Conservation (phyloP, 495 filamentous ascomycete genomes). For the Staphylotrichum tortipilum region DNA sequence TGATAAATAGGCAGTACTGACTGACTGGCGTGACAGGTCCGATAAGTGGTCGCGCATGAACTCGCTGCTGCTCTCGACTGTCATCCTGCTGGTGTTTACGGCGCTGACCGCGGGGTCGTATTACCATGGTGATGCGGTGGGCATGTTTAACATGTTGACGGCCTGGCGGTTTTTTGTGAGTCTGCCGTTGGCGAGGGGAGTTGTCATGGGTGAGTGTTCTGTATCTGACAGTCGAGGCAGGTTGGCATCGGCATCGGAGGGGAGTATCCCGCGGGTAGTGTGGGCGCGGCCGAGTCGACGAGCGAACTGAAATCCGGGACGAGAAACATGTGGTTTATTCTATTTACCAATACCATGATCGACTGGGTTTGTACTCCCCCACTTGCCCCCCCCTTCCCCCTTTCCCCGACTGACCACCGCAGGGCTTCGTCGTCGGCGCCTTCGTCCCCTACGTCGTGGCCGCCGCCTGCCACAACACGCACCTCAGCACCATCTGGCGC, state of each 20-base stretch:
- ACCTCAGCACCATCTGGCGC: slow-evolving; percentile 67
- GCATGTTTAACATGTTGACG: slow-evolving; percentile 72
- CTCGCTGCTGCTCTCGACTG: slow-evolving; percentile 69
- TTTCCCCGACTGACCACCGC: neutral
- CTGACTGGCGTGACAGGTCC: slow-evolving; percentile 25
- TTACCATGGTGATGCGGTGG: slow-evolving; percentile 53
- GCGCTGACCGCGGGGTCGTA: slow-evolving; percentile 72
- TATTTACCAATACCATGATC: slow-evolving; percentile 88
- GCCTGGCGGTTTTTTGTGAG: slow-evolving; percentile 79
- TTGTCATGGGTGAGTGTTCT: no score
- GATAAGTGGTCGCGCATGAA: slow-evolving; percentile 80
- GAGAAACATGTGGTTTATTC: slow-evolving; percentile 82
- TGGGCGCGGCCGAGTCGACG: slow-evolving; percentile 73
- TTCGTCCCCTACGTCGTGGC: slow-evolving; percentile 66
- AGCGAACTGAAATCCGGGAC: slow-evolving; percentile 74
- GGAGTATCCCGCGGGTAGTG: slow-evolving; percentile 85
- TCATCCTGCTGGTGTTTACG: slow-evolving; percentile 77
- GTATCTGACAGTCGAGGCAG: no score
- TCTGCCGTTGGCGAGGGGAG: no score
- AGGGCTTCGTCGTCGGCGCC: slow-evolving; percentile 65
- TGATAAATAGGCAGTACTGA: neutral
- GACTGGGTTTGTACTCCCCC: slow-evolving; percentile 42
- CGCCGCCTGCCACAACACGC: slow-evolving; percentile 57
- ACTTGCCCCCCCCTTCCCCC: slow-evolving; percentile 1
- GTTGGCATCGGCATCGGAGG: slow-evolving; percentile 53